Percentiles rank a stretch among this genome's conserved stretches.
These are phyloP conservation scores for Heteromeles arbutifolia DNA, from an alignment of 306 rosid genomes.

Conservation along the genomic window DNA sequence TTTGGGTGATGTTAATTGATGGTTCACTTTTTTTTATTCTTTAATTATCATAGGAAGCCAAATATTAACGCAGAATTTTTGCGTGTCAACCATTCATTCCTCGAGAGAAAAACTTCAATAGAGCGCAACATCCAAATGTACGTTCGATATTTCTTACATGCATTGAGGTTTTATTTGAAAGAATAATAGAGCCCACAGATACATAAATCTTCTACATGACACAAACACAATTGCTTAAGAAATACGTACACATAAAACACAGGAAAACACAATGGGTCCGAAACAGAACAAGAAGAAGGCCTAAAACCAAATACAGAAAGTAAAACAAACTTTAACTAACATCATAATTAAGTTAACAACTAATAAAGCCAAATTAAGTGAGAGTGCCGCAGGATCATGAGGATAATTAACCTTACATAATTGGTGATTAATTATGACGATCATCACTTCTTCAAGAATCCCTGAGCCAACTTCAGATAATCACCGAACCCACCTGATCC, in stretches of 20 bases:
- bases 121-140: too few species aligned
- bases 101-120: not conserved
- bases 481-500: conserved; percentile 24
- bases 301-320: not conserved
- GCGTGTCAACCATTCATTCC: not conserved
- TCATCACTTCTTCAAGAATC: conserved; percentile 16
- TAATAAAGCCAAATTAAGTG: not conserved
- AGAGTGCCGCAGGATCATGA: not conserved
- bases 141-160: not conserved
- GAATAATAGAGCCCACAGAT: too few species aligned
- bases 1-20: not conserved
- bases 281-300: too few species aligned
- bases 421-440: not conserved
- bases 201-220: not conserved
- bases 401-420: not conserved
- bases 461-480: conserved; percentile 21
- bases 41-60: not conserved
- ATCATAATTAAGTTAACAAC: not conserved
- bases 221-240: not conserved
- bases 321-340: not conserved
- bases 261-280: not conserved
- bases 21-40: not conserved
- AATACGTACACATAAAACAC: not conserved
- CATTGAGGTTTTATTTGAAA: not conserved
- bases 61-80: not conserved